Percentiles rank a stretch among this genome's conserved stretches.
Conservation (phyloP, 1,284 basidiomycete species). For the Agroathelia rolfsii region DNA sequence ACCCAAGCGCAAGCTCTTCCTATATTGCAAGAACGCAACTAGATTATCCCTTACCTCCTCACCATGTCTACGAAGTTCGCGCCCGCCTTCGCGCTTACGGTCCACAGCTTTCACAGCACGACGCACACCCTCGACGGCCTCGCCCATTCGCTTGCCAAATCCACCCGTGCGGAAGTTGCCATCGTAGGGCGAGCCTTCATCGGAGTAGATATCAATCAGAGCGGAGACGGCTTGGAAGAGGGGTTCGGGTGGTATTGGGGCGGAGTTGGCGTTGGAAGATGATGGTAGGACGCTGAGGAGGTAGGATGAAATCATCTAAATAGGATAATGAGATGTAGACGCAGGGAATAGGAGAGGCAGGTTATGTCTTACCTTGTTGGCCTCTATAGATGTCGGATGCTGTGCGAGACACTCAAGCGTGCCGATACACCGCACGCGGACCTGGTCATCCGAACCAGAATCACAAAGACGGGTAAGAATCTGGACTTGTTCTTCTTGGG, state of each 20-base stretch:
- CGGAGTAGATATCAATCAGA: conserved; percentile 90
- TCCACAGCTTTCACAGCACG: conserved; percentile 52
- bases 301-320: conserved; percentile 58
- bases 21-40: conserved; percentile 81
- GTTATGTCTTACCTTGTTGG: conserved; percentile 50
- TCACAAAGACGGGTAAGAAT: conserved; percentile 61
- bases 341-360: conserved; percentile 6
- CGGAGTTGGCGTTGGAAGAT: conserved; percentile 24
- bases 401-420: conserved; percentile 76
- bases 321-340: conserved; percentile 11
- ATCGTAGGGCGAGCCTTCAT: conserved; percentile 81
- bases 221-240: conserved; percentile 78
- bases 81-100: conserved; percentile 44
- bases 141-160: conserved; percentile 43
- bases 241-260: conserved; percentile 54
- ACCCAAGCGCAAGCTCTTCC: conserved; percentile 47
- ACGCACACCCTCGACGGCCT: conserved; percentile 46
- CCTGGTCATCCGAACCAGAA: conserved; percentile 38
- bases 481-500: conserved; percentile 51
- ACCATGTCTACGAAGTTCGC: conserved; percentile 46
- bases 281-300: conserved; percentile 49
- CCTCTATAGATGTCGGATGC: conserved; percentile 49
- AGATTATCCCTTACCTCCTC: conserved; percentile 79
- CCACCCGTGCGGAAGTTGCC: conserved; percentile 60
- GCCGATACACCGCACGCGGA: conserved; percentile 73